Evolutionary conservation across 768 basidiomycete genomes (phyloP).

Genomic region (Mycena indigotica): DNA sequence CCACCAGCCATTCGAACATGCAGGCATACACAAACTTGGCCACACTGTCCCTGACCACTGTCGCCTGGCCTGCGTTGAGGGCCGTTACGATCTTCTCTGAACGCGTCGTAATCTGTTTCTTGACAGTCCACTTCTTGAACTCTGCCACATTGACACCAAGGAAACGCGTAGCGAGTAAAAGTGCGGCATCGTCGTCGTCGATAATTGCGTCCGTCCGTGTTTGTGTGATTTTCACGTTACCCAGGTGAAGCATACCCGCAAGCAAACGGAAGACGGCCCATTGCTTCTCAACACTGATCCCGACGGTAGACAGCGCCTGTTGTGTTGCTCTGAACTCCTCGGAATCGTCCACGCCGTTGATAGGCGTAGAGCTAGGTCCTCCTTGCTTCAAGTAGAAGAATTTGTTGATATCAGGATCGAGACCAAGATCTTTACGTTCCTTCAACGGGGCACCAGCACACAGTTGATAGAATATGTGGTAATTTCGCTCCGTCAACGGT

Average conservation of each 20-base stretch:
- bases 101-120: constrained; percentile 94
- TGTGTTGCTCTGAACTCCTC: constrained; percentile 95
- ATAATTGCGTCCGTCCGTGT: constrained; percentile 80
- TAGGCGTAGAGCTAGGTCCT: constrained; percentile 83
- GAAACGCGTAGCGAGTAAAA: constrained; percentile 83
- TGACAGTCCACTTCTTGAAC: constrained; percentile 98
- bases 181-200: constrained; percentile 78
- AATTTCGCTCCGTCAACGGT: constrained; percentile 95
- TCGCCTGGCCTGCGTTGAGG: constrained; percentile 85
- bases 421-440: constrained; percentile 91
- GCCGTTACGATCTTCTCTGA: constrained; percentile 93
- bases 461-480: constrained; percentile 99
- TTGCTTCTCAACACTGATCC: constrained; percentile 96
- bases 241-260: constrained; percentile 93
- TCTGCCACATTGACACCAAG: constrained; percentile 87
- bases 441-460: constrained; percentile 94
- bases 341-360: constrained; percentile 90
- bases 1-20: constrained; percentile 97
- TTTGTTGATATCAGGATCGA: constrained; percentile 82
- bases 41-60: constrained; percentile 92
- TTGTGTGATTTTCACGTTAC: constrained; percentile 90
- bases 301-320: constrained; percentile 93
- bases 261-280: constrained; percentile 97
- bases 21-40: constrained; percentile 99
- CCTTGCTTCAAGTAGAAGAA: constrained; percentile 95